Evolutionary conservation across 371 early-diverging fungal genomes (phyloP).

Genomic region (Mortierella sp.): DNA sequence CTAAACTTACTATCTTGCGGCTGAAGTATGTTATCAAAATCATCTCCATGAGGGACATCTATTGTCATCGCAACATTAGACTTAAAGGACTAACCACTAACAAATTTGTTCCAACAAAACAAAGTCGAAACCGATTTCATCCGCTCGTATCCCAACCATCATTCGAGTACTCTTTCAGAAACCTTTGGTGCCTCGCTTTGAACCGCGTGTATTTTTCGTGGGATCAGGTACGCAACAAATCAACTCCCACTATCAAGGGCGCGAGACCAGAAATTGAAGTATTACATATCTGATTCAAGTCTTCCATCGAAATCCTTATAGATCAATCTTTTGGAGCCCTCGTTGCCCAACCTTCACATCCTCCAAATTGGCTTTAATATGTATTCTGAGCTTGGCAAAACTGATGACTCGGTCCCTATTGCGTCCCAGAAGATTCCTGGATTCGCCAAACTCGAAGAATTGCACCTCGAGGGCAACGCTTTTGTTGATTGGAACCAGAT

Average conservation of each 20-base stretch:
- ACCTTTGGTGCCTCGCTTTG: conserved; percentile 58
- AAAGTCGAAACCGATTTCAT: conserved; percentile 58
- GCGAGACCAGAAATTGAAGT: neutral
- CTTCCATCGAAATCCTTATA: conserved; percentile 33
- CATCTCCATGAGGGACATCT: too few relatives aligned
- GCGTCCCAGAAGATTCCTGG: conserved; percentile 42
- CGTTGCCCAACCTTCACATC: conserved; percentile 68
- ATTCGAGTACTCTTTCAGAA: conserved; percentile 50
- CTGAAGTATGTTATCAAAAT: conserved; percentile 61
- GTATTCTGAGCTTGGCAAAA: conserved; percentile 52
- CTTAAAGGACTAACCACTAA: too few relatives aligned
- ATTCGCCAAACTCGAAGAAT: conserved; percentile 61
- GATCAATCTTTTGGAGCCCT: conserved; percentile 60
- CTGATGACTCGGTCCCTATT: conserved; percentile 10
- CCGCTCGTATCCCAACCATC: conserved; percentile 31
- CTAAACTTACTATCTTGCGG: conserved; percentile 67
- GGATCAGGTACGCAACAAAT: conserved; percentile 57
- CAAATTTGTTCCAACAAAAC: neutral
- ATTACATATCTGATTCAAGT: conserved; percentile 31
- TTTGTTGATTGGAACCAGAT: conserved; percentile 71
- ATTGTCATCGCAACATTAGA: too few relatives aligned
- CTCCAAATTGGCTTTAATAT: conserved; percentile 75
- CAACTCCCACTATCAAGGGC: too few relatives aligned
- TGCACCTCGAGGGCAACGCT: conserved; percentile 77
- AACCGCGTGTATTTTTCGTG: conserved; percentile 59